phyloP scores from a whole-genome alignment of 2,329 filamentous ascomycete species.

The Xylariomycetidae sp. region DNA sequence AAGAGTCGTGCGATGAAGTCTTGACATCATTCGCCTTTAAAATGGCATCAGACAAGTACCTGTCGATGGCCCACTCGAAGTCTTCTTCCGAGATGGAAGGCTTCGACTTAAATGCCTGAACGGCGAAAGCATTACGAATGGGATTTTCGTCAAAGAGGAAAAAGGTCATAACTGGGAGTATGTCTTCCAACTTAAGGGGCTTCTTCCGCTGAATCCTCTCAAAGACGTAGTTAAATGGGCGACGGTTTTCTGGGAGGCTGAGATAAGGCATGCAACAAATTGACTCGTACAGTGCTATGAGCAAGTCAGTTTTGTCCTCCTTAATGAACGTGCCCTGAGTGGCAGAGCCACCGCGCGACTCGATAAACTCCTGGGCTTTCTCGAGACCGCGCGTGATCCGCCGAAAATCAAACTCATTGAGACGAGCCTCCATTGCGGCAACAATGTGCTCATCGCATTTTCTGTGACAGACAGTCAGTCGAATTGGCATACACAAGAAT shows the following conservation, averaged over 20 bases:
- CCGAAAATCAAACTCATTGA: conserved; percentile 56
- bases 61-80: conserved; percentile 83
- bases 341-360: conserved; percentile 32
- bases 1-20: conserved; percentile 34
- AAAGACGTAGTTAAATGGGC: conserved; percentile 78
- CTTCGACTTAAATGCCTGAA: conserved; percentile 60
- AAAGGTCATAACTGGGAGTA: conserved; percentile 74
- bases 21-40: conserved; percentile 51
- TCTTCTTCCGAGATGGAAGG: conserved; percentile 63
- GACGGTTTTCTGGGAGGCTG: conserved; percentile 44
- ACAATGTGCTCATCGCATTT: conserved; percentile 43
- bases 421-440: conserved; percentile 47
- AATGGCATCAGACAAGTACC: conserved; percentile 65
- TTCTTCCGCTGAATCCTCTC: conserved; percentile 72
- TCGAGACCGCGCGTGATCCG: conserved; percentile 57
- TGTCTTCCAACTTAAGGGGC: conserved; percentile 68
- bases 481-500: conserved; percentile 5
- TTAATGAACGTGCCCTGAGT: conserved; percentile 36
- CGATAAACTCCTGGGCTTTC: conserved; percentile 51
- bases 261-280: conserved; percentile 81
- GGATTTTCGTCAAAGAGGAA: conserved; percentile 77
- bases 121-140: conserved; percentile 62
- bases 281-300: conserved; percentile 82
- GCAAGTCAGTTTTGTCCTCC: conserved; percentile 50
- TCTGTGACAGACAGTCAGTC: conserved; percentile 12